Percentiles rank a stretch among this genome's conserved stretches.
Conservation (phyloP, 2,329 filamentous ascomycete genomes). For the Colletotrichum sojae region DNA sequence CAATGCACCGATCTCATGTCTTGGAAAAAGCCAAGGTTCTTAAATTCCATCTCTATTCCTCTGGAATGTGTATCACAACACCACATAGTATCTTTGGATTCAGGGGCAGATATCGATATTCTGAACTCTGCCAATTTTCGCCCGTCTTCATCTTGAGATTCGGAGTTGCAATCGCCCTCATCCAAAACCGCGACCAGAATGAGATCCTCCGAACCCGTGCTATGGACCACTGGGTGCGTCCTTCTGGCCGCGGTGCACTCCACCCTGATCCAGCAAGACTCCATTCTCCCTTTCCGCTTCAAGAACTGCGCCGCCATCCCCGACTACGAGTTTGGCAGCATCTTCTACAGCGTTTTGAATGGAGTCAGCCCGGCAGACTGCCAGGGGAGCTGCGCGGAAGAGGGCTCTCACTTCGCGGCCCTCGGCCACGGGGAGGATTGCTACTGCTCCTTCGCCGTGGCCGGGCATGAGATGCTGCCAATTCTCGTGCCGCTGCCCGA, state of each 20-base stretch:
- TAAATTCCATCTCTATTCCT: too few relatives aligned
- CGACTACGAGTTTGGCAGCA: neutral
- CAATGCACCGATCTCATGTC: too few relatives aligned
- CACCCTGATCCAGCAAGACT: neutral
- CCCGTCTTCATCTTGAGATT: too few relatives aligned
- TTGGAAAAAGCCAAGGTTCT: too few relatives aligned
- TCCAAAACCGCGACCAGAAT: too few relatives aligned
- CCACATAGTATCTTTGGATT: too few relatives aligned
- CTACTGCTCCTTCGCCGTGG: conserved; percentile 6
- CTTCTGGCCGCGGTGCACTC: conserved; percentile 52
- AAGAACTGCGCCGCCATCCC: neutral
- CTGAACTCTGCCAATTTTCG: too few relatives aligned
- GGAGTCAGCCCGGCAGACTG: neutral
- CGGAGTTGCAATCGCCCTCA: too few relatives aligned
- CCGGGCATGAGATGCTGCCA: conserved; percentile 13
- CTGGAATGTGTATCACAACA: too few relatives aligned
- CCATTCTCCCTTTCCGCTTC: neutral
- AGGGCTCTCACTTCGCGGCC: conserved; percentile 4
- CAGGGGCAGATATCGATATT: too few relatives aligned
- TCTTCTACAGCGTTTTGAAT: neutral
- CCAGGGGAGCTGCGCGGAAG: neutral
- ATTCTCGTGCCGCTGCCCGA: neutral
- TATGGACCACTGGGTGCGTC: conserved; percentile 56
- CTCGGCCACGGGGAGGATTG: conserved; percentile 1
- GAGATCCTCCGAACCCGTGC: too few relatives aligned